These are phyloP conservation scores for Xylaria sp. DNA, from an alignment of 2,329 filamentous ascomycete genomes.

Conservation along the genomic window DNA sequence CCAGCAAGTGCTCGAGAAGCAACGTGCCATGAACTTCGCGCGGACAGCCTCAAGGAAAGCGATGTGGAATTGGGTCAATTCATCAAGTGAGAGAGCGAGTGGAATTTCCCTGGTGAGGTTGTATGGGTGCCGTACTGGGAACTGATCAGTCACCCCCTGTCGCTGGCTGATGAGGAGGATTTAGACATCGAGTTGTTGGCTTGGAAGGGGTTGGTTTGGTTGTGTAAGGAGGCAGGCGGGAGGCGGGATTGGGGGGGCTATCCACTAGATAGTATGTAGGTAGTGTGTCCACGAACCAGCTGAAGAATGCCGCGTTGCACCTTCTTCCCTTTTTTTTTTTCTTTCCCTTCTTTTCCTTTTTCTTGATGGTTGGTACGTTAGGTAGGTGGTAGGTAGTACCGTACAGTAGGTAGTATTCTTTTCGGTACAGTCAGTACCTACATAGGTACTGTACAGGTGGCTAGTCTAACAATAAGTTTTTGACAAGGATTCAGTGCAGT, in stretches of 20 bases:
- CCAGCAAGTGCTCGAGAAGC: constrained; percentile 43
- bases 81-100: constrained; percentile 34
- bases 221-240: constrained; percentile 35
- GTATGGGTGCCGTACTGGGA: not conserved
- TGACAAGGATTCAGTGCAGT: constrained; percentile 30
- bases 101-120: constrained; percentile 16
- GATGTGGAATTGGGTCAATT: constrained; percentile 35
- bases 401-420: not conserved
- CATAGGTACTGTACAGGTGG: not conserved
- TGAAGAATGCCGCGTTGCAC: constrained; percentile 27
- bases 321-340: constrained; percentile 10
- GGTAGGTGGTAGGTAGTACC: not conserved
- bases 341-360: not conserved
- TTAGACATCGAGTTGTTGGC: constrained; percentile 37
- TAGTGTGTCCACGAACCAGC: constrained; percentile 25
- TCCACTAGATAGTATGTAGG: not conserved
- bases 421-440: not conserved
- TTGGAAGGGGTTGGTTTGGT: constrained; percentile 41
- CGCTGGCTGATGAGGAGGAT: constrained; percentile 7
- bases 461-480: constrained; percentile 23
- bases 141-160: constrained; percentile 16
- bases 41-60: constrained; percentile 28
- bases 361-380: not conserved
- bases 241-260: constrained; percentile 22
- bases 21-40: constrained; percentile 47